phyloP scores from a whole-genome alignment of 1,139 yeast species.

The Geotrichum klebahnii region DNA sequence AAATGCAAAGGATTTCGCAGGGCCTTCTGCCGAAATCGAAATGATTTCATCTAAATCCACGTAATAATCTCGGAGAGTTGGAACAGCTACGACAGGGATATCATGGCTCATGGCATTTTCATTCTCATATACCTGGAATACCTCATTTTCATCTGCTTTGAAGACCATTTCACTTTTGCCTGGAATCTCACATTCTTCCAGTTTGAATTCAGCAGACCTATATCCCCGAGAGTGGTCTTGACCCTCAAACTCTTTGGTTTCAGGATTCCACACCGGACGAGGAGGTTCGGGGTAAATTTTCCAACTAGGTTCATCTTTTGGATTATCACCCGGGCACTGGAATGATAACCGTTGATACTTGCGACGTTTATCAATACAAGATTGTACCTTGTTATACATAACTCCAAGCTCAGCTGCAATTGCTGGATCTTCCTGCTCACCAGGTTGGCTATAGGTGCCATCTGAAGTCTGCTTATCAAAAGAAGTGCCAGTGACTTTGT shows the following conservation, averaged over 20 bases:
- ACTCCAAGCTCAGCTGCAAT: slow-evolving; percentile 64
- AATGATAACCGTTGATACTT: slow-evolving; percentile 67
- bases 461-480: slow-evolving; percentile 29
- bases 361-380: slow-evolving; percentile 70
- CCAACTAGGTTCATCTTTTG: slow-evolving; percentile 74
- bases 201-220: slow-evolving; percentile 54
- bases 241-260: slow-evolving; percentile 40
- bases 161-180: slow-evolving; percentile 51
- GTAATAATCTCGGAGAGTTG: slow-evolving; percentile 77
- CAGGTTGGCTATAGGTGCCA: slow-evolving; percentile 32
- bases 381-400: slow-evolving; percentile 65
- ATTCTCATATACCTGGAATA: slow-evolving; percentile 57
- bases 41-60: slow-evolving; percentile 71
- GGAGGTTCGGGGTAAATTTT: slow-evolving; percentile 90
- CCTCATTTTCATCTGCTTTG: slow-evolving; percentile 57
- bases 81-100: slow-evolving; percentile 55
- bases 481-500: slow-evolving; percentile 14
- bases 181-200: slow-evolving; percentile 63
- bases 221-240: slow-evolving; percentile 14
- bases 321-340: slow-evolving; percentile 74
- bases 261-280: slow-evolving; percentile 79
- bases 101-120: slow-evolving; percentile 32
- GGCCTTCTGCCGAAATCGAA: slow-evolving; percentile 83
- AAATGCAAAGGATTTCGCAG: slow-evolving; percentile 95
- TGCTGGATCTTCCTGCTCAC: slow-evolving; percentile 52